Base-by-base conservation (phyloP, 768 basidiomycete genomes). In the Lactarius evosmus region DNA sequence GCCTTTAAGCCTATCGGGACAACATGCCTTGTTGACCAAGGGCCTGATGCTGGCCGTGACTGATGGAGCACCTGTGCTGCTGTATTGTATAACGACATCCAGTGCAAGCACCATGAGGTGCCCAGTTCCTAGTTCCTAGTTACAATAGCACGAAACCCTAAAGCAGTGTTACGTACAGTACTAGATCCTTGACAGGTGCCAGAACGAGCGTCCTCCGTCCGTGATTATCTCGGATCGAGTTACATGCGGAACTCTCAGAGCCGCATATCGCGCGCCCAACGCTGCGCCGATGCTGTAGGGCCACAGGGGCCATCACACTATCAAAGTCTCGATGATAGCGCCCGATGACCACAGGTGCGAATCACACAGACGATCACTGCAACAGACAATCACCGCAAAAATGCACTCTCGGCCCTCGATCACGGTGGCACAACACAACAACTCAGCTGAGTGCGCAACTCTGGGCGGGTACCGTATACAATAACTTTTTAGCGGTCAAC, bases 11-110 rank as follows among this genome's bases (percentile, higher is more conserved):
- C n/a, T n/a, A n/a, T n/a, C n/a, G n/a, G n/a, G n/a, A n/a, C n/a
- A n/a, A n/a, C n/a, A n/a, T n/a, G n/a, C n/a, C n/a, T n/a, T n/a
- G n/a, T n/a, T n/a, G n/a, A n/a, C n/a, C n/a, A n/a, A n/a, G n/a
- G n/a, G n/a, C 61, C 61, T 3, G 61, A 62, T 25, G 49, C 62
- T 3, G 62, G 57, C 62, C 53, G 62, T 56, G 58, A 63, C 51
- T 32, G 57, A 33, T 58, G 57, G 41, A 44, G 51, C 1, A 33
- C 62, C 27, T n/a, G n/a, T n/a, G n/a, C n/a, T n/a, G n/a, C n/a
- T n/a, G n/a, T n/a, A n/a, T n/a, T n/a, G n/a, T n/a, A n/a, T n/a
- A n/a, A n/a, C 62, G 52, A 16, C 57, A 8, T 58, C 7, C 56
- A 51, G 11, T 56, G 62, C 51, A 55, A 57, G 57, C 16, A 7